These are phyloP conservation scores for Podaxis pistillaris DNA, from an alignment of 768 basidiomycete genomes.

Conservation along the genomic window DNA sequence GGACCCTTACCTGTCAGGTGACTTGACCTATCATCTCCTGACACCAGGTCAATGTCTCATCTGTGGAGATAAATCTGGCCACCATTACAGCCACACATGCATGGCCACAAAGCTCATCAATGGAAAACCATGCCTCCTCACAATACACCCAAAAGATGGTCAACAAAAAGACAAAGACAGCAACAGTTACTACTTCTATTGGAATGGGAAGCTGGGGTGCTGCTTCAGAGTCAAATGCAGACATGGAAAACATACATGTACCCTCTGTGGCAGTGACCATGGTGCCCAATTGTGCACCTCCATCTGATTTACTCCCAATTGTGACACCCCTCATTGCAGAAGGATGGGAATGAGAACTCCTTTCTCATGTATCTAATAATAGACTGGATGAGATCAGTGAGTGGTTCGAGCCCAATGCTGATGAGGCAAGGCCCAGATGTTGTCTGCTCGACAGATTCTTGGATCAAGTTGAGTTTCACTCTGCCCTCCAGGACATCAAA, in stretches of 20 bases:
- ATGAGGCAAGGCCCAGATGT: too few species aligned
- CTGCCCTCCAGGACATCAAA: too few species aligned
- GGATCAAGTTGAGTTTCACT: too few species aligned
- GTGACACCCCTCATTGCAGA: not conserved
- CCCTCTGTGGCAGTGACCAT: not conserved
- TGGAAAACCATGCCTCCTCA: constrained; percentile 10
- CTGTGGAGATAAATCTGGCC: constrained; percentile 11
- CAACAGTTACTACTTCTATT: not conserved
- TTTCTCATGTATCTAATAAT: too few species aligned
- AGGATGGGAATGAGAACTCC: not conserved
- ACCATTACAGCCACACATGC: constrained; percentile 13
- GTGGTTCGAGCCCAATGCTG: too few species aligned
- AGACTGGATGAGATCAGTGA: too few species aligned
- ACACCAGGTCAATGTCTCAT: constrained; percentile 10
- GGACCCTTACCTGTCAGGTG: too few species aligned
- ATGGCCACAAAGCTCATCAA: constrained; percentile 4
- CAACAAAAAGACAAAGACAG: not conserved
- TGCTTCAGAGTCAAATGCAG: not conserved
- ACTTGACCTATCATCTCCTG: too few species aligned
- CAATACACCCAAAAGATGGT: too few species aligned
- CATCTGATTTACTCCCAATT: not conserved
- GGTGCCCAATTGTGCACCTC: not conserved
- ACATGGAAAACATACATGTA: not conserved
- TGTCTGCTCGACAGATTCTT: too few species aligned
- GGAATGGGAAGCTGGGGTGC: not conserved